Base-by-base conservation (phyloP, 2,329 filamentous ascomycete genomes). In the Mycosphaerella sp. region DNA sequence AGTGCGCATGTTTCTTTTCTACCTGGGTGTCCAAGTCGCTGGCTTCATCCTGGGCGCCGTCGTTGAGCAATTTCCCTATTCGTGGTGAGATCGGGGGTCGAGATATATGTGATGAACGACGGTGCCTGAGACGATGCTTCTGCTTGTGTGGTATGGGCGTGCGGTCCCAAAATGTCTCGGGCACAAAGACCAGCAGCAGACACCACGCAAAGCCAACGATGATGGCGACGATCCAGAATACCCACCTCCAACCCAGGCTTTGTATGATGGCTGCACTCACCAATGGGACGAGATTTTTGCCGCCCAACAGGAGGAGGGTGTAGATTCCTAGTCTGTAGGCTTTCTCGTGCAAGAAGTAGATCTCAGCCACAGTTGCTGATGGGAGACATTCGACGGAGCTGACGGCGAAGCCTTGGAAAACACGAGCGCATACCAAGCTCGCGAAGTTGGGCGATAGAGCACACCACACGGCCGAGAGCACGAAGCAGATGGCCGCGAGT, bases 161-260 rank as follows among this genome's bases (percentile, higher is more conserved):
- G 42, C 91, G 78, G 68, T 96, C 89, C 91, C 91, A 97, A 59
- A 95, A 96, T 0, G 89, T 95, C 71, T 97, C 91, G 0, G 91
- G 91, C 0, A 95, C 87, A 61, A 95, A 95, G 53, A 96, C 76
- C 66, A 95, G 95, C 1, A 97, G 75, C 2, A 95, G 71, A 16
- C 80, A 67, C 34, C 83, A 78, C 53, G 82, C 84, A 42, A 87
- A 79, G 0, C 76, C 87, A 30, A 89, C 86, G 8, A 95, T 73
- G 3, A 95, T 87, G 0, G 89, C 81, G 41, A 95, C 82, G 49
- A 95, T 83, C 85, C 85, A 56, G 27, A 68, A 68, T 0, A 66
- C 64, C 64, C 65, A 70, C 39, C 89, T 82, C 91, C 91, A 97
- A 5, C 80, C 80, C 34, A 89, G 70, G 2, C 77, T 74, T 55